Evolutionary conservation across 225 moss, liverwort and hornwort species (phyloP).

Genomic region (Straminergon stramineum): DNA sequence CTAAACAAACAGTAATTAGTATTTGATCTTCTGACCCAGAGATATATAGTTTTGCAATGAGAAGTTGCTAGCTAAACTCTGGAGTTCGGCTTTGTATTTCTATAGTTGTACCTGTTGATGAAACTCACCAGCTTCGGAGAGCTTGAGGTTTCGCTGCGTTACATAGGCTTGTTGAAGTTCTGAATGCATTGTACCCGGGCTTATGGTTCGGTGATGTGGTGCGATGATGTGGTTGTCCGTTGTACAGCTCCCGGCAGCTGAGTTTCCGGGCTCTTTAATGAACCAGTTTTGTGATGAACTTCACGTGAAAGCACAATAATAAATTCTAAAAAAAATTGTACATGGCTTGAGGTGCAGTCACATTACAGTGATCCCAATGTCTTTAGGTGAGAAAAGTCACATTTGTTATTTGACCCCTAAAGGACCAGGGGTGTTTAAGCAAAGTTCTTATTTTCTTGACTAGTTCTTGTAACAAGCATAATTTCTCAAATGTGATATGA

Average conservation of each 20-base stretch:
- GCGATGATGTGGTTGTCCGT: not conserved
- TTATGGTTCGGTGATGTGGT: constrained; percentile 1
- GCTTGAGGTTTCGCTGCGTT: not conserved
- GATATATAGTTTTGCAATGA: not conserved
- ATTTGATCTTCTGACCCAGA: not conserved
- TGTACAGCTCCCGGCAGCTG: not conserved
- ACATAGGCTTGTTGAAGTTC: not conserved
- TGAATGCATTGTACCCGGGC: constrained; percentile 1
- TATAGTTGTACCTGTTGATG: not conserved
- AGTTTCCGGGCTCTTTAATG: not conserved
- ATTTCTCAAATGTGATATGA: no score
- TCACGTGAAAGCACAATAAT: not conserved
- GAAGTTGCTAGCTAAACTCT: constrained; percentile 8
- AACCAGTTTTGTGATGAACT: not conserved
- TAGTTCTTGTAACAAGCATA: no score
- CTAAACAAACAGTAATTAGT: not conserved
- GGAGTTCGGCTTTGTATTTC: constrained; percentile 15
- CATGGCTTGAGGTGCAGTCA: not conserved
- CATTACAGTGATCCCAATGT: not conserved
- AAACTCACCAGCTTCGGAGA: not conserved
- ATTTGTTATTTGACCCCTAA: not conserved
- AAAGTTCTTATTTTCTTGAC: no score
- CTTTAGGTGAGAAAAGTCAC: not conserved
- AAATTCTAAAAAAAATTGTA: not conserved
- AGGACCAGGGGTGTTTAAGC: no score